Evolutionary conservation across 306 rosid genomes (phyloP).

Genomic region (Calophaca sinica): DNA sequence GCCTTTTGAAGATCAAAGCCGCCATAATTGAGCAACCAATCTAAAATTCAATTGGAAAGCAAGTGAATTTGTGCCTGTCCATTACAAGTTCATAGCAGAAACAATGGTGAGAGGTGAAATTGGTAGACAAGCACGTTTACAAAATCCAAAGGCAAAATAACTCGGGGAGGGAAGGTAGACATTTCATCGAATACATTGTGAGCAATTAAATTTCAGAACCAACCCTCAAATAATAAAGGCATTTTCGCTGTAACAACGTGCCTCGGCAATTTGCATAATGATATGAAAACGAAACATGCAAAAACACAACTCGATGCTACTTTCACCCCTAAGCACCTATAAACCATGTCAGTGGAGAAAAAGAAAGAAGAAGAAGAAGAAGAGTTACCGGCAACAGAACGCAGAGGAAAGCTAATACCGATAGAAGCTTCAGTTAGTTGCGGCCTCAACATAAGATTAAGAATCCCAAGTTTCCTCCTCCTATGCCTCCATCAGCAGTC

Average conservation of each 20-base stretch:
- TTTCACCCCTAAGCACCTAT: not conserved
- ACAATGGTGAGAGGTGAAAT: slow-evolving; percentile 9
- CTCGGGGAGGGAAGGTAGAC: not conserved
- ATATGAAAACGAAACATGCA: slow-evolving; percentile 2
- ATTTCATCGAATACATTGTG: slow-evolving; percentile 29
- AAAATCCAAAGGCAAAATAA: not conserved
- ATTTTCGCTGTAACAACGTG: not conserved
- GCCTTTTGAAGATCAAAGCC: slow-evolving; percentile 62
- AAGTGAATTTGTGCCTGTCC: slow-evolving; percentile 28
- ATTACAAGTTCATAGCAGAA: slow-evolving; percentile 29
- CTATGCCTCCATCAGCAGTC: too few species aligned
- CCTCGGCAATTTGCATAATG: not conserved
- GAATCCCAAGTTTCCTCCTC: not conserved
- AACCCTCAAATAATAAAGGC: not conserved
- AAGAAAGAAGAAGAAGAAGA: not conserved
- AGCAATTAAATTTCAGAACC: slow-evolving; percentile 6
- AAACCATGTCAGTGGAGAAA: not conserved
- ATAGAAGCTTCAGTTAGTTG: not conserved
- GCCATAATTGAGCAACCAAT: slow-evolving; percentile 61
- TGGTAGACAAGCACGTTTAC: not conserved
- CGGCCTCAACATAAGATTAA: not conserved
- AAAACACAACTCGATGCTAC: not conserved
- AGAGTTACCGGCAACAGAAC: slow-evolving; percentile 32
- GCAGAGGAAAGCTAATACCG: not conserved
- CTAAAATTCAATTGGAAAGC: slow-evolving; percentile 30